Conservation (phyloP, 2,329 filamentous ascomycete species). For the Colletotrichum sojae region DNA sequence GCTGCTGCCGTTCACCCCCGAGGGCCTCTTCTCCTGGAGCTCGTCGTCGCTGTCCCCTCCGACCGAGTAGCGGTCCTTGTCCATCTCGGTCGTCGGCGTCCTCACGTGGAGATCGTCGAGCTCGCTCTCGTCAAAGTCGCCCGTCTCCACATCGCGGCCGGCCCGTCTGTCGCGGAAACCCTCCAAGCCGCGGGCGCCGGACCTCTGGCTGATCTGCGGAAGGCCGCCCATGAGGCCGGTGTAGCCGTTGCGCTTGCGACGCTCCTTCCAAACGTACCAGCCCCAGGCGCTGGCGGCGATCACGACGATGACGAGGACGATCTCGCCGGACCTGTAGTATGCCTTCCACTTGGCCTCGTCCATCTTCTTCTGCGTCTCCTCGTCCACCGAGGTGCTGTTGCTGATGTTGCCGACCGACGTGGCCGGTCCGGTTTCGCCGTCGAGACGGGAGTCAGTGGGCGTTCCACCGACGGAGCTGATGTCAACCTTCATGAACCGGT, state of each 20-base stretch:
- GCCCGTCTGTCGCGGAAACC: slow-evolving; percentile 62
- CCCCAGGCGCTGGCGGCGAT: slow-evolving; percentile 82
- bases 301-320: slow-evolving; percentile 85
- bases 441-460: slow-evolving; percentile 84
- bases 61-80: slow-evolving; percentile 67
- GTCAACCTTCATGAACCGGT: slow-evolving; percentile 95
- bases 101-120: slow-evolving; percentile 72
- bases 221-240: slow-evolving; percentile 61
- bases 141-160: slow-evolving; percentile 71
- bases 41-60: slow-evolving; percentile 72
- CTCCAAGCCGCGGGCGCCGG: slow-evolving; percentile 54
- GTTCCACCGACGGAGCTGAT: slow-evolving; percentile 88
- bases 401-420: slow-evolving; percentile 82
- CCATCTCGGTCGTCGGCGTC: slow-evolving; percentile 59
- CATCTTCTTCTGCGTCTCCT: slow-evolving; percentile 78
- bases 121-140: slow-evolving; percentile 76
- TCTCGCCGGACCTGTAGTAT: slow-evolving; percentile 89
- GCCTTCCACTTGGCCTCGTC: slow-evolving; percentile 90
- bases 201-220: slow-evolving; percentile 49
- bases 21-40: slow-evolving; percentile 46
- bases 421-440: slow-evolving; percentile 85
- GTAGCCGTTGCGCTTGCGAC: slow-evolving; percentile 70
- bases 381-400: slow-evolving; percentile 72
- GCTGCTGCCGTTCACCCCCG: slow-evolving; percentile 38
- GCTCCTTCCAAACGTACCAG: slow-evolving; percentile 77